Percentiles rank a stretch among this genome's conserved stretches.
phyloP scores from a whole-genome alignment of 2,329 filamentous ascomycete species.

The Alternaria alternata region DNA sequence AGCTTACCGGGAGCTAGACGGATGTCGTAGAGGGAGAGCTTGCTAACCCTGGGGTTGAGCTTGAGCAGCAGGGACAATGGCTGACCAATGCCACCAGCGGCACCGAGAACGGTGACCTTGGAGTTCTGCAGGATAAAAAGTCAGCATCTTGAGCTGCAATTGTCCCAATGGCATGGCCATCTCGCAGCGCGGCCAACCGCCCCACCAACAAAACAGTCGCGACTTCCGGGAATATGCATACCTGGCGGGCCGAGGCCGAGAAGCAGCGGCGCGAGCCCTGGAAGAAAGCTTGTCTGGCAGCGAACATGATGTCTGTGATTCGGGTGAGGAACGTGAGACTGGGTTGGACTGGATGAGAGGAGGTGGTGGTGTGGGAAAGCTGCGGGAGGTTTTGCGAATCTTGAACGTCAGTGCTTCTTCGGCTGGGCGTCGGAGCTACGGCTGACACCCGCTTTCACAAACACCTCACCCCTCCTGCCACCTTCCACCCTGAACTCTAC shows the following conservation, averaged over 20 bases:
- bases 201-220: constrained; percentile 34
- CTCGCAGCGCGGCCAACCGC: constrained; percentile 12
- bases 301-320: constrained; percentile 68
- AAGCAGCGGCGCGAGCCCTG: constrained; percentile 62
- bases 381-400: constrained; percentile 36
- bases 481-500: neutral
- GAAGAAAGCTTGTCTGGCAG: constrained; percentile 62
- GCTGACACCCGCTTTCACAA: constrained; percentile 25
- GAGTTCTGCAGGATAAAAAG: constrained; percentile 70
- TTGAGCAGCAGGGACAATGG: constrained; percentile 97
- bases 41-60: constrained; percentile 93
- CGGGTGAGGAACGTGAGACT: constrained; percentile 32
- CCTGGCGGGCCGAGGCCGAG: constrained; percentile 61
- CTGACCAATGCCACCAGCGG: constrained; percentile 97
- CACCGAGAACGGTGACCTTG: constrained; percentile 97
- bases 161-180: constrained; percentile 26
- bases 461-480: neutral
- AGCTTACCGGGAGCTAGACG: constrained; percentile 86
- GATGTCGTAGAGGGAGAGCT: constrained; percentile 98
- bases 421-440: constrained; percentile 27
- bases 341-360: constrained; percentile 35
- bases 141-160: constrained; percentile 31
- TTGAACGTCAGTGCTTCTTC: constrained; percentile 31
- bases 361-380: constrained; percentile 23
- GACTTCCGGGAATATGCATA: constrained; percentile 43